Evolutionary conservation across 129 eudicot species (phyloP), one percentile per base, ranked within the genome.

Genomic region (Centrapalus pauciflorus): DNA sequence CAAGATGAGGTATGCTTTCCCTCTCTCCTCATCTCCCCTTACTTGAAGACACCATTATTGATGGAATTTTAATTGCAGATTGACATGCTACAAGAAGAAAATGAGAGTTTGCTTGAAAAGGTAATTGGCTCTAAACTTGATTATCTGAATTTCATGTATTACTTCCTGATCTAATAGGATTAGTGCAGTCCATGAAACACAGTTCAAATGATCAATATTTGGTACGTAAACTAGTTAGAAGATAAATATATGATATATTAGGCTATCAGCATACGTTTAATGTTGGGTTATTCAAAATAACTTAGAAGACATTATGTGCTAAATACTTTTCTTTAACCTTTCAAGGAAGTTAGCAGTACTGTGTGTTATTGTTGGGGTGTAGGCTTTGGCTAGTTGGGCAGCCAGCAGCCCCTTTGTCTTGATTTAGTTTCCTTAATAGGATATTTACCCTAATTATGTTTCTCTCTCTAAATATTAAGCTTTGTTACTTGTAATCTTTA

Each of bases 21-120:
- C 21, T 34, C 77, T 24, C 61, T 20, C 43, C 23, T 21, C 20
- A 7, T 13, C 69, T 13, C 23, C 37, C 68, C 3, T 5, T 13
- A 50, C 34, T 29, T 32, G 45, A 7, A 28, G 19, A 33, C 16
- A 14, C 63, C 67, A 50, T 73, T 76, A 68, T 63, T 76, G 52
- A 33, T 49, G 60, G 71, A 21, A 32, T 64, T 14, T 26, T 54
- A 52, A 29, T 67, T 74, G 81, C 95, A 90, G 96, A 82, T 90
- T 74, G 97, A 90, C 77, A 90, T 90, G 90, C 81, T 90, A 78
- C 96, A 90, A 35, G 95, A 87, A 77, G 97, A 80, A 76, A 87
- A 90, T 54, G 95, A 87, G 60, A 84, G 70, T 78, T 76, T 90
- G 74, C 76, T 78, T 25, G 95, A 84, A 65, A 90, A 90, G 97